Base-by-base conservation (phyloP, 495 filamentous ascomycete genomes). In the Aspergillus affinis region DNA sequence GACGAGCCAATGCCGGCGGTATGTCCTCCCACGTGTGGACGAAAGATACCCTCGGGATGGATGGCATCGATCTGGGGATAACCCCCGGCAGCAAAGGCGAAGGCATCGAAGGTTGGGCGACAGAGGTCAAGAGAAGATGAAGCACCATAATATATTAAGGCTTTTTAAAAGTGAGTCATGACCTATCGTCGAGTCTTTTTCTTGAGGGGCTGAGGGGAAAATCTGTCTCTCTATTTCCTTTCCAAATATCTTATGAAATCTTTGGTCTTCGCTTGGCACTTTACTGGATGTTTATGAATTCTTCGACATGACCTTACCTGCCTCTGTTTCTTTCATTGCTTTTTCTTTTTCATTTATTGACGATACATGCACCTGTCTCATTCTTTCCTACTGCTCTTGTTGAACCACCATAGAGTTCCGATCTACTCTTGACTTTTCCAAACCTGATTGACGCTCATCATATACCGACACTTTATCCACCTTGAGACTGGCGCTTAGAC, bases 61-160 rank as follows among this genome's bases (percentile, higher is more conserved):
- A 90, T 55, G 83, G 81, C 8, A 77, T 94, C 48, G 85, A 84
- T 60, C 75, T 97, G 48, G 84, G 84, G 6, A 78, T 96, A 18
- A 65, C 83, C 23, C 88, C 93, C 2, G 93, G 92, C 3, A 92
- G 86, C 61, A 86, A 84, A 46, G 94, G 95, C 5, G 92, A 97
- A 57, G 94, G 92, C 9, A 98, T 98, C 69, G 94, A 97, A 48
- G 94, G 94, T 13, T 98, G 94, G 94, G 88, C 93, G 2, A 81
- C 78, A 23, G 94, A 98, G 78, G 84, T 96, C 3, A 93, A 93
- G 82, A 91, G 91, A 78, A 83, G 89, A 74, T 92, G 65, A 74
- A 51, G 47, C 48, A 44, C 12, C 32, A 36, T 9, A 8, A 13
- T 36, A 36, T 12, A 36, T 12, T 9, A 36, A 13, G 10, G 32